phyloP scores from a whole-genome alignment of 805 yeast species.

The Cyberlindnera bimundalis region DNA sequence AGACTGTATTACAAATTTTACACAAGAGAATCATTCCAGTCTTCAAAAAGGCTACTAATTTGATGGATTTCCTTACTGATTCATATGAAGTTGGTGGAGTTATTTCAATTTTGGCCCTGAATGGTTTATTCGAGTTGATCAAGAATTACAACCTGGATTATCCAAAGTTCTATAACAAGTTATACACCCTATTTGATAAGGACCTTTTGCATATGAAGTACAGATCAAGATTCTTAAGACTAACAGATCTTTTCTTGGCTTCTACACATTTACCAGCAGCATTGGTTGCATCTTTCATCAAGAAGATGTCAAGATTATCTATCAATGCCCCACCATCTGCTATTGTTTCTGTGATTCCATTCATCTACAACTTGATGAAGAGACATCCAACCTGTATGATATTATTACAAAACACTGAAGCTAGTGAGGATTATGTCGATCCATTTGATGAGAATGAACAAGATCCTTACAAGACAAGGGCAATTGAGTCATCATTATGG shows the following conservation, averaged over 20 bases:
- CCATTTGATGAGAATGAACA: slow-evolving; percentile 60
- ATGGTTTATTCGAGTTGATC: slow-evolving; percentile 85
- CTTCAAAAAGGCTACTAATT: slow-evolving; percentile 69
- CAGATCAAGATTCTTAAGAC: slow-evolving; percentile 82
- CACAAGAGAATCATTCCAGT: slow-evolving; percentile 85
- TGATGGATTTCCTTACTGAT: slow-evolving; percentile 93
- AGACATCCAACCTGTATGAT: slow-evolving; percentile 94
- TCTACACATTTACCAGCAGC: slow-evolving; percentile 85
- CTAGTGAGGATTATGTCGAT: slow-evolving; percentile 44
- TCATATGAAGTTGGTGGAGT: slow-evolving; percentile 65
- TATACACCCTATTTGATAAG: slow-evolving; percentile 77
- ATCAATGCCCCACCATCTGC: slow-evolving; percentile 85
- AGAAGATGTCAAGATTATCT: slow-evolving; percentile 70
- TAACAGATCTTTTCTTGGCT: slow-evolving; percentile 79
- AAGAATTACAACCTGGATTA: slow-evolving; percentile 80
- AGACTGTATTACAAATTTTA: slow-evolving; percentile 60
- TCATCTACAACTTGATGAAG: slow-evolving; percentile 82
- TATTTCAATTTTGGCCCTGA: slow-evolving; percentile 73
- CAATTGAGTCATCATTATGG: slow-evolving; percentile 88
- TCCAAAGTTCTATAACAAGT: slow-evolving; percentile 81
- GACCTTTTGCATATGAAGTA: slow-evolving; percentile 72
- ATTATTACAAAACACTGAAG: slow-evolving; percentile 55
- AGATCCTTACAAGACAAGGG: slow-evolving; percentile 78
- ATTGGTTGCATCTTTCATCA: slow-evolving; percentile 85
- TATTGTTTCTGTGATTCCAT: slow-evolving; percentile 83